Conservation (phyloP, 2,329 filamentous ascomycete species). For the Xylaria sp. region DNA sequence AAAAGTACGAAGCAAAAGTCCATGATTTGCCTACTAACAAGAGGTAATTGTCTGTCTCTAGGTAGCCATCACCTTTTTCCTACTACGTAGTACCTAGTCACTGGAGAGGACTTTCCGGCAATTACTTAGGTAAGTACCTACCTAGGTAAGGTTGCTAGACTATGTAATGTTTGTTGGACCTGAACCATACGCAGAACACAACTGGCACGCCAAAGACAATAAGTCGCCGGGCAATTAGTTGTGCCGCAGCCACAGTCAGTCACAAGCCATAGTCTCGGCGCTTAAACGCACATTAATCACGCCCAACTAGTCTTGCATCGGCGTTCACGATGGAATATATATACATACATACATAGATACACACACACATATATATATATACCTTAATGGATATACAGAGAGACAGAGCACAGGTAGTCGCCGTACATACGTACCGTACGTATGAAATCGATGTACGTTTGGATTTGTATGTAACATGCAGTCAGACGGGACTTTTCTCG, state of each 20-base stretch:
- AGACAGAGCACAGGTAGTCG: not conserved
- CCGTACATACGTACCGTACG: not conserved
- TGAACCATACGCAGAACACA: not conserved
- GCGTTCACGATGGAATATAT: not conserved
- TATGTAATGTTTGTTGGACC: not conserved
- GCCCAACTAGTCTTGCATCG: not conserved
- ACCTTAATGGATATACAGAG: too few relatives aligned
- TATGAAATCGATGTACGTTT: not conserved
- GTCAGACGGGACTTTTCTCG: constrained; percentile 11
- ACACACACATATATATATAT: not conserved
- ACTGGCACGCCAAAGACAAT: constrained; percentile 4
- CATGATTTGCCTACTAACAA: too few relatives aligned
- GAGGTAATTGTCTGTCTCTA: too few relatives aligned
- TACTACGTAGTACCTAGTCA: too few relatives aligned
- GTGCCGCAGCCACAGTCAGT: not conserved
- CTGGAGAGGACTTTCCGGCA: too few relatives aligned
- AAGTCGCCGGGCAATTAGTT: not conserved
- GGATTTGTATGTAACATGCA: not conserved
- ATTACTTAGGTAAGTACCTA: not conserved
- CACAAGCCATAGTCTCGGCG: not conserved
- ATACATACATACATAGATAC: not conserved
- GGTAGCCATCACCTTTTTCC: too few relatives aligned
- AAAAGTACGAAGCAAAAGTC: not conserved
- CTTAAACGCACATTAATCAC: not conserved
- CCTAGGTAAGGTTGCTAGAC: not conserved